Evolutionary conservation across 164 flowering plant genomes (phyloP).

Genomic region (Magnolia sinica): DNA sequence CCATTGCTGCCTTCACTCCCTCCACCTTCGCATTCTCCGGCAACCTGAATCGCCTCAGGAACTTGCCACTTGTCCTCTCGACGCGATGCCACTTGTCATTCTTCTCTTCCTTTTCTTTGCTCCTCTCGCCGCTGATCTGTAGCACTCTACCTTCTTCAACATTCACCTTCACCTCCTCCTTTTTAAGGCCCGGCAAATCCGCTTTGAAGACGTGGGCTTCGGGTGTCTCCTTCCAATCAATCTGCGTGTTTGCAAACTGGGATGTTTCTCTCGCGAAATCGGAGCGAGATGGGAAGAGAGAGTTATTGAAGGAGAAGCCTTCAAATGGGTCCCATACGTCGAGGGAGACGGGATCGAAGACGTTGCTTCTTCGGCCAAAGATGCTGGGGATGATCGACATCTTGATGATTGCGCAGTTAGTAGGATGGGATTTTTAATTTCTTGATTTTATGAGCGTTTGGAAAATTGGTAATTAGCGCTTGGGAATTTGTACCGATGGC

Average conservation of each 20-base stretch:
- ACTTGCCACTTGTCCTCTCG: slow-evolving; percentile 36
- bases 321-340: slow-evolving; percentile 14
- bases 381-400: slow-evolving; percentile 13
- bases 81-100: slow-evolving; percentile 33
- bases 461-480: neutral
- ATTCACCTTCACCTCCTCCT: slow-evolving; percentile 41
- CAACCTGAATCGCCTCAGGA: slow-evolving; percentile 32
- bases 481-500: neutral
- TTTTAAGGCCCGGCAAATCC: slow-evolving; percentile 39
- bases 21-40: slow-evolving; percentile 39
- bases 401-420: neutral
- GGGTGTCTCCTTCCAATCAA: slow-evolving; percentile 45
- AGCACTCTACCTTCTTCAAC: slow-evolving; percentile 38
- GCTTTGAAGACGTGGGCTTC: slow-evolving; percentile 42
- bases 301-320: slow-evolving; percentile 3
- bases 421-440: too few species aligned
- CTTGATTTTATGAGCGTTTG: too few species aligned
- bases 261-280: slow-evolving; percentile 15
- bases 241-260: slow-evolving; percentile 16
- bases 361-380: slow-evolving; percentile 9
- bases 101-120: slow-evolving; percentile 33
- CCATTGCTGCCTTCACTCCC: slow-evolving; percentile 30
- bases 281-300: neutral
- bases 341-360: slow-evolving; percentile 19
- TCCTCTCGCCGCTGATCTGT: slow-evolving; percentile 39